phyloP scores from a whole-genome alignment of 148 eudicot species.

The Arctostaphylos glauca region DNA sequence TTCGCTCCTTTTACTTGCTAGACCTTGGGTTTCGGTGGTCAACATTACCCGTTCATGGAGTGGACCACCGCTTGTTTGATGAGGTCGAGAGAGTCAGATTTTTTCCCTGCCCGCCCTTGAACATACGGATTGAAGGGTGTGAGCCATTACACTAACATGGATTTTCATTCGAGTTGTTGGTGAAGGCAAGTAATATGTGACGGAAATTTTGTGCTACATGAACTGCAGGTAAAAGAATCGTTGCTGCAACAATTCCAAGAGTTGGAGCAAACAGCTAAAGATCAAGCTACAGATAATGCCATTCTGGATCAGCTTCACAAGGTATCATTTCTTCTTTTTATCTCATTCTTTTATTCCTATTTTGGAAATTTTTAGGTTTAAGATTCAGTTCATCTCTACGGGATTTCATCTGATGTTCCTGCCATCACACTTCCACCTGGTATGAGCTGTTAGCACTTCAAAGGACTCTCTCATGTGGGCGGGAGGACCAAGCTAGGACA shows the following conservation, averaged over 20 bases:
- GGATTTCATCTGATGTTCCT: not conserved
- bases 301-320: constrained; percentile 85
- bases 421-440: not conserved
- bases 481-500: too few species aligned
- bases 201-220: not conserved
- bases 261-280: constrained; percentile 87
- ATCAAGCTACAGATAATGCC: constrained; percentile 96
- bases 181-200: not conserved
- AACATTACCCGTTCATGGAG: too few species aligned
- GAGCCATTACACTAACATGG: constrained; percentile 21
- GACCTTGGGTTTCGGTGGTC: too few species aligned
- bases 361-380: not conserved
- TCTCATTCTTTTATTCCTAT: not conserved
- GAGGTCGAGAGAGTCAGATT: constrained; percentile 1
- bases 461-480: too few species aligned
- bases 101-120: constrained; percentile 68
- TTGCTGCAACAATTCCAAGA: constrained; percentile 59
- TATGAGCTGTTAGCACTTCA: too few species aligned
- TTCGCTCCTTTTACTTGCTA: too few species aligned
- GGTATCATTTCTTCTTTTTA: constrained; percentile 32
- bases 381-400: not conserved
- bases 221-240: constrained; percentile 62
- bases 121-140: constrained; percentile 27
- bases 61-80: too few species aligned
- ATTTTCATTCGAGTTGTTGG: not conserved